Base-by-base conservation (phyloP, 2,329 filamentous ascomycete genomes). In the Bertia moriformis region DNA sequence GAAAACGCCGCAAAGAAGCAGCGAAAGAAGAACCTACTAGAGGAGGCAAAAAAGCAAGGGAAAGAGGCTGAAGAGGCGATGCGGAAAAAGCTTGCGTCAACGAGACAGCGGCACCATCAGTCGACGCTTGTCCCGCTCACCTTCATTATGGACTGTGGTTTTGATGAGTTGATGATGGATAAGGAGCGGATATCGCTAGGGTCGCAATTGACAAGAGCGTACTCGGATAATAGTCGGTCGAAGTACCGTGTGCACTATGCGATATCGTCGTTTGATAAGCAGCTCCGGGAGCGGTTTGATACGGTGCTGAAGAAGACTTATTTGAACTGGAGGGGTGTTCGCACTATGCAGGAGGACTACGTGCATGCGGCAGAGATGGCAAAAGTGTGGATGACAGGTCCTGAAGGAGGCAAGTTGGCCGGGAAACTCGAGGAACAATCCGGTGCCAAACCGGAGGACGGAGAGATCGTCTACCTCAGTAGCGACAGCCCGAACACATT, bases 401-500 rank as follows among this genome's bases (percentile, higher is more conserved):
- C 56, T 2, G 49, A 60, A 2, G 57, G 66, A 13, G 67, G 67
- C 3, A 52, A 53, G 33, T 41, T 73, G 43, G 58, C 49, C 3
- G 69, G 69, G 2, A 58, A 61, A 1, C 61, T 73, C 43, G 54
- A 55, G 18, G 47, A 50, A 4, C 51, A 53, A 38, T 22, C 38
- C 14, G 33, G 41, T 37, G 49, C 50, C 20, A 52, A 55, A 37
- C 49, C 52, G 0, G 54, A 60, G 41, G 54, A 57, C 43, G 68
- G 71, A 33, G 74, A 80, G 50, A 55, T 77, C 7, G 59, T 80
- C 37, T 80, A 80, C 48, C 64, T 80, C 13, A 71, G 69, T 24
- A 73, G 71, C 37, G 75, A 80, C 47, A 73, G 70, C 39, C 63
- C 69, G 10, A 56, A 76, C 38, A 74, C 68, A 2, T 55, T 80